Base-by-base conservation (phyloP, 2,329 filamentous ascomycete species). In the Berkeleyomyces rouxiae region DNA sequence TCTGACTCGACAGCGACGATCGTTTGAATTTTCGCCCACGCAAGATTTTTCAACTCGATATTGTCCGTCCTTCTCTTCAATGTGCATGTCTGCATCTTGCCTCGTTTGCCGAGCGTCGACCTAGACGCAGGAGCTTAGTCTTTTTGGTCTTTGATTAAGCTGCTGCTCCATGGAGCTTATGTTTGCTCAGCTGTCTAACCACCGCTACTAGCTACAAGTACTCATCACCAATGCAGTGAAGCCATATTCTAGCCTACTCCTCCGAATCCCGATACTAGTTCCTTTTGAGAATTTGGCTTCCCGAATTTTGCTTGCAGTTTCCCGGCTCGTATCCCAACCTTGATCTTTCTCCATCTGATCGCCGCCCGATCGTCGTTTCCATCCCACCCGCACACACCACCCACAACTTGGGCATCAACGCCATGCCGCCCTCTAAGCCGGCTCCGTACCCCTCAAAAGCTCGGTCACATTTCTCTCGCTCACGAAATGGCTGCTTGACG, bases 401-500 rank as follows among this genome's bases (percentile, higher is more conserved):
- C 5, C 36, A 7, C 6, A n/a, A 31, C n/a, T 16, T 55, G 49
- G 33, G 11, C 49, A 39, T 37, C 11, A 55, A 39, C 49, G 33
- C 23, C 33, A 62, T 62, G 61, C 61, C 61, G 13, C 36, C 61
- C 13, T 59, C 63, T 3, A 58, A 43, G 49, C 63, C 63, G 7
- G 63, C 63, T 2, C 61, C 63, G 23, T 65, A 60, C 44, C 60
- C 63, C 3, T 57, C 60, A 9, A 44, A 58, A 33, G 46, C 63
- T 7, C 60, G 63, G 33, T 63, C 42, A 13, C 63, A 65, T 37
- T 62, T 65, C 47, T 65, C 61, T 31, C 63, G 63, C 7, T 65
- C 63, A 13, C 63, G 65, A 11, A 71, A 72, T 40, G 75, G 75
- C 10, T 77, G 75, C 66, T 66, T 75, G 59, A 76, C 75, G 66